Conservation (phyloP, 108 stramenopile genomes). For the Cyclotella baltica region DNA sequence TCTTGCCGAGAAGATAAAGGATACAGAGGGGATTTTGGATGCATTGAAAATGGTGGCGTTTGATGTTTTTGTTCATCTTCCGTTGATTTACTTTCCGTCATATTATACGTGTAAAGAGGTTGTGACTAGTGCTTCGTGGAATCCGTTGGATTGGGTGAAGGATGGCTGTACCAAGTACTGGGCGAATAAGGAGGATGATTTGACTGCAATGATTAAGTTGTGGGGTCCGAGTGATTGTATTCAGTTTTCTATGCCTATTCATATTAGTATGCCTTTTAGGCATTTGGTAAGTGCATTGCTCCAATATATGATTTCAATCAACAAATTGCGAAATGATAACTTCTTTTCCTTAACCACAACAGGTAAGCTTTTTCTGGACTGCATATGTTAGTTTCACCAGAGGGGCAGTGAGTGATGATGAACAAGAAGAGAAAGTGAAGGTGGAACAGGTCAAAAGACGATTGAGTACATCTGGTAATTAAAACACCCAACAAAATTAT, state of each 20-base stretch:
- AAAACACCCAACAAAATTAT: too few relatives aligned
- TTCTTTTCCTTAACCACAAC: not conserved
- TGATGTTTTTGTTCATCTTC: constrained; percentile 88
- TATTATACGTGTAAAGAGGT: constrained; percentile 92
- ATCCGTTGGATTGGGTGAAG: constrained; percentile 85
- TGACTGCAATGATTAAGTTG: constrained; percentile 82
- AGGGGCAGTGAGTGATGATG: constrained; percentile 63
- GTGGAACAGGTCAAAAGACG: constrained; percentile 21
- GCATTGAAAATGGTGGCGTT: constrained; percentile 92
- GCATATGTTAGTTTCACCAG: constrained; percentile 91
- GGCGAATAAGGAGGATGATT: constrained; percentile 85
- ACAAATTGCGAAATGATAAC: too few relatives aligned
- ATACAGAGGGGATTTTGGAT: constrained; percentile 82
- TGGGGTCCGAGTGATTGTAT: constrained; percentile 94
- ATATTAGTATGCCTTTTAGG: constrained; percentile 89
- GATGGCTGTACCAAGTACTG: constrained; percentile 83
- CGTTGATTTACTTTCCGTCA: constrained; percentile 91
- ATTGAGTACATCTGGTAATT: constrained; percentile 44
- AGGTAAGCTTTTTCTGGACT: constrained; percentile 91
- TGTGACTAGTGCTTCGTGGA: constrained; percentile 79
- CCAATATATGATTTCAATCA: not conserved
- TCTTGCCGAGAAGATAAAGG: constrained; percentile 77
- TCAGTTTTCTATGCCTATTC: constrained; percentile 88
- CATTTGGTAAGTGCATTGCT: constrained; percentile 90
- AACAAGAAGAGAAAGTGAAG: constrained; percentile 9